Conservation (phyloP, 225 moss, liverwort and hornwort species). For the Straminergon stramineum region DNA sequence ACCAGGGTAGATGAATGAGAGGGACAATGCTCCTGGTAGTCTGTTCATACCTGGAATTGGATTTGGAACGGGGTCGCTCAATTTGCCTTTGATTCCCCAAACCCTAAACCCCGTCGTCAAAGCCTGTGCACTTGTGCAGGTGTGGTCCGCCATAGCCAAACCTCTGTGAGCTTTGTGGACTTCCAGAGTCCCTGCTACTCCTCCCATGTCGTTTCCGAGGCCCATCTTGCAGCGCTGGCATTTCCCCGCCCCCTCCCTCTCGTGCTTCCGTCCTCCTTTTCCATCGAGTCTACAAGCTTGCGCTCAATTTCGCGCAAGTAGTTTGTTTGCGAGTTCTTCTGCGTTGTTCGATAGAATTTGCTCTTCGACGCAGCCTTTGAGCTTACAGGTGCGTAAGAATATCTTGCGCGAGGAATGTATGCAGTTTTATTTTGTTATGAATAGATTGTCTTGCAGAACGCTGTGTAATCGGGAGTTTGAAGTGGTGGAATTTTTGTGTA, state of each 20-base stretch:
- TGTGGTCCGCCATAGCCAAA: neutral
- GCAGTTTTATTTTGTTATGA: neutral
- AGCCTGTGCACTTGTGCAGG: neutral
- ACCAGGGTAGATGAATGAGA: neutral
- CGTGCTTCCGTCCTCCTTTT: constrained; percentile 5
- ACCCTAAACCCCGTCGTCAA: neutral
- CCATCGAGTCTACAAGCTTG: neutral
- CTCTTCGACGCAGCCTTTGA: neutral
- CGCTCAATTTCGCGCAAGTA: neutral
- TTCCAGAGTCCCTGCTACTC: neutral
- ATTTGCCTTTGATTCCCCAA: neutral
- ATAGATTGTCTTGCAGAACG: neutral
- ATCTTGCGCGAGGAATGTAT: neutral
- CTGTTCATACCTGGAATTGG: neutral
- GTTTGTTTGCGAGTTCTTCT: neutral
- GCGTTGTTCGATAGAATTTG: neutral
- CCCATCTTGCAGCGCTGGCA: constrained; percentile 25
- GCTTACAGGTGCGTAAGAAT: neutral
- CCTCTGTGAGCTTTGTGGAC: neutral
- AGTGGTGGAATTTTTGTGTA: neutral
- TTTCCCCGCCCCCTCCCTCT: constrained; percentile 4
- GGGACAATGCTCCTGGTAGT: neutral
- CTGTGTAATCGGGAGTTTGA: neutral
- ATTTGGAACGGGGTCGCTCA: neutral
- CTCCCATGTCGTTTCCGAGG: constrained; percentile 37